Evolutionary conservation across 2,329 filamentous ascomycete genomes (phyloP).

Genomic region (Zymoseptoria crescenta): DNA sequence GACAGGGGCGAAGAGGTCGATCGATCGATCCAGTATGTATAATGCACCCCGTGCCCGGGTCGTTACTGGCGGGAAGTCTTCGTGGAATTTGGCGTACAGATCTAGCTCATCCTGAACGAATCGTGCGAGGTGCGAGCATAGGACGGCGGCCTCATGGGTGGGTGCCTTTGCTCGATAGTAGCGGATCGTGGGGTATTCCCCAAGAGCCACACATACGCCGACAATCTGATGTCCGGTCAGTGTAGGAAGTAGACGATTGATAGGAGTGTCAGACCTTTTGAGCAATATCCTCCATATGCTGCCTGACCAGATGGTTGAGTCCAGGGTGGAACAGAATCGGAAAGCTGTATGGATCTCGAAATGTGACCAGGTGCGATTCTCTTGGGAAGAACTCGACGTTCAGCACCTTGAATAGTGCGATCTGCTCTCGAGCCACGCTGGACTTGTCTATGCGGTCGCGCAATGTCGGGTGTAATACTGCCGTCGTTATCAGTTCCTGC

Average conservation of each 20-base stretch:
- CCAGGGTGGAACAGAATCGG: constrained; percentile 82
- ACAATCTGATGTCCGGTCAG: constrained; percentile 52
- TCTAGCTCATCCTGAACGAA: constrained; percentile 91
- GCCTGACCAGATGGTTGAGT: constrained; percentile 74
- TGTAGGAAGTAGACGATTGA: neutral
- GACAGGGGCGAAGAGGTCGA: constrained; percentile 83
- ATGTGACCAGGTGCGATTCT: constrained; percentile 85
- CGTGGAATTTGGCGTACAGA: constrained; percentile 74
- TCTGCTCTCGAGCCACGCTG: constrained; percentile 60
- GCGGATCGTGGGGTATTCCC: constrained; percentile 86
- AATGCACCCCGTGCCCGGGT: constrained; percentile 73
- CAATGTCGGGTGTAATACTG: constrained; percentile 60
- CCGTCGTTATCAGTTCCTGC: constrained; percentile 16
- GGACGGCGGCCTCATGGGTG: constrained; percentile 76
- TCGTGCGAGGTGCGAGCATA: constrained; percentile 79
- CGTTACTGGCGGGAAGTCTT: constrained; percentile 73
- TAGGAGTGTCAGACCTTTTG: constrained; percentile 59
- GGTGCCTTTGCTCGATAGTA: constrained; percentile 74
- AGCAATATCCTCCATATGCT: constrained; percentile 75
- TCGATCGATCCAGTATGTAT: constrained; percentile 81
- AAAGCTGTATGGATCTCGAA: constrained; percentile 93
- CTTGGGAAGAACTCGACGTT: constrained; percentile 84
- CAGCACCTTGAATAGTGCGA: constrained; percentile 72
- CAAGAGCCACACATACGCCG: constrained; percentile 81
- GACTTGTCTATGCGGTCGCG: constrained; percentile 69